Evolutionary conservation across 2,329 filamentous ascomycete genomes (phyloP).

Genomic region (Aspergillus felis): DNA sequence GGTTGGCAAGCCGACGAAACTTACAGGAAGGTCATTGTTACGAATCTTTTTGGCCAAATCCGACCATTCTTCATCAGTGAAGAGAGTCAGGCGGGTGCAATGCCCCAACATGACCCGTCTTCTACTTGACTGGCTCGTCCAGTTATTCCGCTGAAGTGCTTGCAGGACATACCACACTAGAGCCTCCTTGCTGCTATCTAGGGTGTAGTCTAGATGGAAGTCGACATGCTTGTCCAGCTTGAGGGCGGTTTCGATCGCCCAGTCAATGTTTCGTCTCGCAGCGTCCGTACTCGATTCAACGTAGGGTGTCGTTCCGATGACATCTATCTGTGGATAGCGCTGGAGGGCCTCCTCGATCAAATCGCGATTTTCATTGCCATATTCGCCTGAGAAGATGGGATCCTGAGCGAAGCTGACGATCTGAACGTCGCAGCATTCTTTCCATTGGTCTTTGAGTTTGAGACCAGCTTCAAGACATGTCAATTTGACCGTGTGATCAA

Average conservation of each 20-base stretch:
- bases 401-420: conserved; percentile 70
- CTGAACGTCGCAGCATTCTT: conserved; percentile 56
- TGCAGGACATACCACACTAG: conserved; percentile 54
- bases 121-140: conserved; percentile 41
- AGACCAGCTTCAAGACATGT: conserved; percentile 58
- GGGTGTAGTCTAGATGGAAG: conserved; percentile 68
- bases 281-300: conserved; percentile 54
- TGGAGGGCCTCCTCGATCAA: conserved; percentile 48
- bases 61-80: conserved; percentile 49
- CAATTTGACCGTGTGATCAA: conserved; percentile 59
- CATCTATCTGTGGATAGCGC: conserved; percentile 47
- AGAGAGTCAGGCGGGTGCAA: conserved; percentile 62
- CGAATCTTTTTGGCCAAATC: conserved; percentile 48
- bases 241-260: conserved; percentile 57
- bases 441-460: conserved; percentile 53
- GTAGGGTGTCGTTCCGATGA: conserved; percentile 66
- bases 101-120: conserved; percentile 62
- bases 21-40: conserved; percentile 51
- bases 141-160: conserved; percentile 47
- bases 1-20: conserved; percentile 66
- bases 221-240: conserved; percentile 56
- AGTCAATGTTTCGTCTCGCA: conserved; percentile 57
- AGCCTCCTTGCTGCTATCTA: conserved; percentile 49
- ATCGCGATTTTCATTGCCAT: conserved; percentile 49
- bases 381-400: conserved; percentile 57